Evolutionary conservation across 2,329 filamentous ascomycete genomes (phyloP).

Genomic region (Zalaria sp.): DNA sequence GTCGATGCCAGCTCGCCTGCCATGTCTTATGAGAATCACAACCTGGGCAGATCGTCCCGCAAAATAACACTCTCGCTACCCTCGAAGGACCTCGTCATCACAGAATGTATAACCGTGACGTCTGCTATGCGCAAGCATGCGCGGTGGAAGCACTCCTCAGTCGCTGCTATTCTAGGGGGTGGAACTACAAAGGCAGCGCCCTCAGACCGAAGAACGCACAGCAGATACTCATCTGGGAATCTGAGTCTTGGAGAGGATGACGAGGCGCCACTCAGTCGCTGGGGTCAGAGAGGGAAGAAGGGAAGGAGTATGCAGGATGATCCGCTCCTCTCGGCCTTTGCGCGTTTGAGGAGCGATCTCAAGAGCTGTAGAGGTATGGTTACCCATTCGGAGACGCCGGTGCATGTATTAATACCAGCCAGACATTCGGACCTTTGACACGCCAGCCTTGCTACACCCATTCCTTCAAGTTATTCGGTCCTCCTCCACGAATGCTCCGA

Average conservation of each 20-base stretch:
- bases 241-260: conserved; percentile 3
- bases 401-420: conserved; percentile 1
- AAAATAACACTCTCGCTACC: neutral
- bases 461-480: conserved; percentile 95
- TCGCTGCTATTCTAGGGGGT: conserved; percentile 86
- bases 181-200: conserved; percentile 14
- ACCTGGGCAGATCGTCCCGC: neutral
- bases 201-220: conserved; percentile 2
- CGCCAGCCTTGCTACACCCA: conserved; percentile 74
- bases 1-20: neutral
- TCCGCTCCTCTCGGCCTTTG: conserved; percentile 88
- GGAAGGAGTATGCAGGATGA: conserved; percentile 97
- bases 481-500: conserved; percentile 88
- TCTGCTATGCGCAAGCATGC: conserved; percentile 97
- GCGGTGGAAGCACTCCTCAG: conserved; percentile 88
- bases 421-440: conserved; percentile 84
- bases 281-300: conserved; percentile 88
- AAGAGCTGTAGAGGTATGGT: conserved; percentile 63
- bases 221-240: conserved; percentile 4
- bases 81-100: conserved; percentile 57
- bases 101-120: conserved; percentile 97
- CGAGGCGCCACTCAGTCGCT: conserved; percentile 47
- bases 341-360: conserved; percentile 74
- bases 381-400: neutral
- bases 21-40: neutral